phyloP scores from a whole-genome alignment of 2,329 filamentous ascomycete genomes.

The Diaporthe citriasiana region DNA sequence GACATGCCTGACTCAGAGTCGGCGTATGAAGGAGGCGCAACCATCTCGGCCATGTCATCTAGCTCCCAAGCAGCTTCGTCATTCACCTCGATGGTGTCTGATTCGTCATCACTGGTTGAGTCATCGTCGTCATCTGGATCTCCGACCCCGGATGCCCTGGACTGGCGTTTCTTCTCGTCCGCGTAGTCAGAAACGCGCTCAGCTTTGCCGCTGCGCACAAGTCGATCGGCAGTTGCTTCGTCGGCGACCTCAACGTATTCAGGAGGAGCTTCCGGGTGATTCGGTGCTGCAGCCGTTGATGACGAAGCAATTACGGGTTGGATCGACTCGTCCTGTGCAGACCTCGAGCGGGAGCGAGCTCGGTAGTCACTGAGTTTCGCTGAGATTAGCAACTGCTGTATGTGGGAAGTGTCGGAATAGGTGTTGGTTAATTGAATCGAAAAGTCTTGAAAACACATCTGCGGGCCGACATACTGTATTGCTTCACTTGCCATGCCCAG shows the following conservation, averaged over 20 bases:
- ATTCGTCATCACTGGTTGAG: slow-evolving; percentile 32
- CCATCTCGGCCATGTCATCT: slow-evolving; percentile 45
- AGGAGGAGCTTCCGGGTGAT: slow-evolving; percentile 1
- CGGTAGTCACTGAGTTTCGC: slow-evolving; percentile 34
- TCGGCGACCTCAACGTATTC: slow-evolving; percentile 41
- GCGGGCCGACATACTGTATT: slow-evolving; percentile 38
- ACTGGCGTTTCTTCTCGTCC: slow-evolving; percentile 21
- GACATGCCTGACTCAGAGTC: slow-evolving; percentile 12
- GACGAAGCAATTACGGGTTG: slow-evolving; percentile 24
- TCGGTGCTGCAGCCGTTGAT: neutral
- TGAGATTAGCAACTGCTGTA: neutral
- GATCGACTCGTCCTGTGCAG: slow-evolving; percentile 22
- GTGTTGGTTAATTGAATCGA: too few relatives aligned
- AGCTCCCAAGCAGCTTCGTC: slow-evolving; percentile 48
- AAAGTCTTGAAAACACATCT: neutral
- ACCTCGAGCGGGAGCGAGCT: slow-evolving; percentile 37
- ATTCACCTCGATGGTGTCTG: slow-evolving; percentile 12
- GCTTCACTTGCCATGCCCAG: slow-evolving; percentile 46
- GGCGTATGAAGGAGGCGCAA: slow-evolving; percentile 41
- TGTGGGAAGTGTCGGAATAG: too few relatives aligned
- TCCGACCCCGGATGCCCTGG: slow-evolving; percentile 14
- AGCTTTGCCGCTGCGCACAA: slow-evolving; percentile 28
- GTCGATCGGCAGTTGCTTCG: slow-evolving; percentile 31
- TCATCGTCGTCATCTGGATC: slow-evolving; percentile 29
- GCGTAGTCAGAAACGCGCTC: slow-evolving; percentile 18